Base-by-base conservation (phyloP, 768 basidiomycete genomes). In the Mycena vulgaris region DNA sequence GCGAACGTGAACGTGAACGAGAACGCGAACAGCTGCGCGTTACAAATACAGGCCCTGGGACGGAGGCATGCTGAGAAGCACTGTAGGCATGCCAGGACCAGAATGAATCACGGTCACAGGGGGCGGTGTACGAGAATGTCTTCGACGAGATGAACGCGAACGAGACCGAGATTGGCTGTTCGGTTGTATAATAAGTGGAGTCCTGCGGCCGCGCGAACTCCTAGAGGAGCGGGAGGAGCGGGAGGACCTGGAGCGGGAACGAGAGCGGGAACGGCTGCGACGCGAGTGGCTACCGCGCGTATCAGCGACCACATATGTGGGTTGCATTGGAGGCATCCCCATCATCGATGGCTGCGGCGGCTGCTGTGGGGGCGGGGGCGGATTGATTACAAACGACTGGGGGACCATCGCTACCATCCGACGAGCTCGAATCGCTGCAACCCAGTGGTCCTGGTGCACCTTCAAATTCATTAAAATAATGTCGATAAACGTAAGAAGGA, bases 341-440 rank as follows among this genome's bases (percentile, higher is more conserved):
- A 39, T 35, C 13, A 37, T 52, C 31, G 39, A n/a, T 28, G 28
- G 63, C 42, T 65, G 69, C 17, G 33, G 45, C 33, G 27, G 37
- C 25, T 55, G 68, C 55, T 49, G 68, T 1, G 47, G 58, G 1
- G 66, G 56, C 19, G 23, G 65, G n/a, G n/a, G n/a, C n/a, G n/a
- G n/a, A 5, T 66, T 62, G 63, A 65, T 74, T 68, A 69, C 47
- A 45, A 72, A 74, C 40, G 16, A 58, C 48, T 28, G 47, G 40
- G 14, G 52, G 47, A 28, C 63, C 64, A 3, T 59, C 72, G 13
- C 47, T 31, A 11, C 48, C 27, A 31, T 45, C 49, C 33, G 72
- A 73, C 4, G 68, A 69, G 31, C 72, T 61, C 14, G 68, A 69
- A 23, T 63, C 68, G 39, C 59, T 60, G 17, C 21, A 27, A 21